These are phyloP conservation scores for Sesbania bispinosa DNA, from an alignment of 306 rosid genomes.

Conservation along the genomic window DNA sequence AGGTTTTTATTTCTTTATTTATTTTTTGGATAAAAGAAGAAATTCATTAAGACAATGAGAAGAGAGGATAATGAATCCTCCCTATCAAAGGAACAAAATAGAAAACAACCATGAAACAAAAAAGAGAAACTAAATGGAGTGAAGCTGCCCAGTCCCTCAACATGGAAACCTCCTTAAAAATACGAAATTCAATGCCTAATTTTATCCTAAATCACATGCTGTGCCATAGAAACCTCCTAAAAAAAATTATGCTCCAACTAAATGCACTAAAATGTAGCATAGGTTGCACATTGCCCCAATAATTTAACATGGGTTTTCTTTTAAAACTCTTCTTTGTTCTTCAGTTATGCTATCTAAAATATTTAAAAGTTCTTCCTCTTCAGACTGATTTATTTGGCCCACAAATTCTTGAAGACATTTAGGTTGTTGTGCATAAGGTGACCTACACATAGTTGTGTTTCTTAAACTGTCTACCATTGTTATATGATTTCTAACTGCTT, in stretches of 20 bases:
- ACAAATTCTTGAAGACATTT: constrained; percentile 2
- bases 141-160: constrained; percentile 7
- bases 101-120: neutral
- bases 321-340: neutral
- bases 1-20: constrained; percentile 45
- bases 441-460: neutral
- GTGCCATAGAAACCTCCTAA: neutral
- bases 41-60: neutral
- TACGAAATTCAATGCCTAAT: neutral
- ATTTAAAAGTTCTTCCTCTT: neutral
- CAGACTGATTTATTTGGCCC: neutral
- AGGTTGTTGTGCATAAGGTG: neutral
- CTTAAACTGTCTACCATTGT: neutral
- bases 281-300: neutral
- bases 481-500: neutral
- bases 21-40: neutral
- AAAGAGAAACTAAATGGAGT: neutral
- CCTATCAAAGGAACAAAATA: neutral
- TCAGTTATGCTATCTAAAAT: constrained; percentile 18
- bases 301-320: neutral
- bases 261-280: neutral
- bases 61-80: constrained; percentile 1
- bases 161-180: neutral
- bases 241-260: neutral
- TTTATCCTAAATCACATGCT: constrained; percentile 1